Base-by-base conservation (phyloP, 2,329 filamentous ascomycete species). In the Colletotrichum scovillei region DNA sequence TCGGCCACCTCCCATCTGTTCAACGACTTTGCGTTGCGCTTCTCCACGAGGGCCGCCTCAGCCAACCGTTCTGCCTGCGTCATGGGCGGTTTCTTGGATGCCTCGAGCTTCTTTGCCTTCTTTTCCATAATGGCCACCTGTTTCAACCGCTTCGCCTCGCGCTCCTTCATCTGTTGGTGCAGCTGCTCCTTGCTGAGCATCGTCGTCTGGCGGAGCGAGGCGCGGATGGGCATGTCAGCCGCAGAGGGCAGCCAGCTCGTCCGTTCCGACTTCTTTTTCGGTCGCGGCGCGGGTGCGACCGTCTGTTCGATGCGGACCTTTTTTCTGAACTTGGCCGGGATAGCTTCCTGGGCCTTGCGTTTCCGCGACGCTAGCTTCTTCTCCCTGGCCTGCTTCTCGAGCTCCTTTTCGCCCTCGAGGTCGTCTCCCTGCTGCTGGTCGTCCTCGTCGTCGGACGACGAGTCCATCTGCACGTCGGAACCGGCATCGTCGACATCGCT, bases 1-100 rank as follows among this genome's bases (percentile, higher is more conserved):
- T 99, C 97, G 7, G 95, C 94, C 81, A 95, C 93, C 82, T 98
- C 95, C 95, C 96, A 98, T 69, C 94, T 89, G 79, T 96, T 98
- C 79, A 98, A 85, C 82, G 93, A 98, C 87, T 94, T 97, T 77
- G 93, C 90, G 82, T 99, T 98, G 78, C 92, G 88, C 82, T 93
- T 93, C 83, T 98, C 97, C 7, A 97, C 92, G 65, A 92, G 85
- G 22, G 92, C 94, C 1, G 95, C 95, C 82, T 97, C 94, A 32
- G 91, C 92, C 32, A 98, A 87, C 49, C 95, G 90, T 81, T 98
- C 92, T 57, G 91, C 94, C 82, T 98, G 96, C 6, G 95, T 97
- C 90, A 97, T 91, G 32, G 93, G 89, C 72, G 93, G 93, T 67
- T 94, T 94, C 82, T 95, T 94, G 75, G 91, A 85, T 67, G 93